These are phyloP conservation scores for Elsinoe australis DNA, from an alignment of 2,329 filamentous ascomycete genomes.

Conservation along the genomic window DNA sequence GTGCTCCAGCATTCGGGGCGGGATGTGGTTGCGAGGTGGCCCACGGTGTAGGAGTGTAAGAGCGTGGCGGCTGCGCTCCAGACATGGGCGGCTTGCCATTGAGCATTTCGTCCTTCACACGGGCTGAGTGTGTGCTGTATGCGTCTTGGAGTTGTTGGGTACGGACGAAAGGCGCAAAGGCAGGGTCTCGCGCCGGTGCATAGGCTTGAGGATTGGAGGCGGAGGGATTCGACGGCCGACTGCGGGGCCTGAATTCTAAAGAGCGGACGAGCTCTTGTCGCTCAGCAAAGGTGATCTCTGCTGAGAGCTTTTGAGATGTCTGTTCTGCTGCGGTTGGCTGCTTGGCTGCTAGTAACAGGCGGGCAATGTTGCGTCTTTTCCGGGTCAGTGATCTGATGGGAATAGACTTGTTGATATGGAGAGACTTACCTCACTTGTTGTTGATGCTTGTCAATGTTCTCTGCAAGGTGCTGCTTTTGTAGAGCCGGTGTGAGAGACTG, in stretches of 20 bases:
- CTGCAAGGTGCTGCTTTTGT: slow-evolving; percentile 4
- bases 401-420: background rate
- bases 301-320: background rate
- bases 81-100: background rate
- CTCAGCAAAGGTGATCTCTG: background rate
- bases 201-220: background rate
- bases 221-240: background rate
- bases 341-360: background rate
- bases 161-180: background rate
- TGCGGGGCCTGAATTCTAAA: background rate
- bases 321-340: background rate
- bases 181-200: background rate
- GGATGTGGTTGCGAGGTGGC: background rate
- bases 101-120: background rate
- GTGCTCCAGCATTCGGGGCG: background rate
- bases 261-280: background rate
- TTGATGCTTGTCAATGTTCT: slow-evolving; percentile 16
- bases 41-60: background rate
- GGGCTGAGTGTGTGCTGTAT: background rate
- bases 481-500: slow-evolving; percentile 3
- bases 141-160: background rate
- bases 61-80: background rate
- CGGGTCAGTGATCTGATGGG: too few species aligned
- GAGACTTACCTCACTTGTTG: slow-evolving; percentile 16
- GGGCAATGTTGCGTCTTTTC: slow-evolving; percentile 3